Evolutionary conservation across 441 rosid species (phyloP).

Genomic region (Adansonia madagascariensis): DNA sequence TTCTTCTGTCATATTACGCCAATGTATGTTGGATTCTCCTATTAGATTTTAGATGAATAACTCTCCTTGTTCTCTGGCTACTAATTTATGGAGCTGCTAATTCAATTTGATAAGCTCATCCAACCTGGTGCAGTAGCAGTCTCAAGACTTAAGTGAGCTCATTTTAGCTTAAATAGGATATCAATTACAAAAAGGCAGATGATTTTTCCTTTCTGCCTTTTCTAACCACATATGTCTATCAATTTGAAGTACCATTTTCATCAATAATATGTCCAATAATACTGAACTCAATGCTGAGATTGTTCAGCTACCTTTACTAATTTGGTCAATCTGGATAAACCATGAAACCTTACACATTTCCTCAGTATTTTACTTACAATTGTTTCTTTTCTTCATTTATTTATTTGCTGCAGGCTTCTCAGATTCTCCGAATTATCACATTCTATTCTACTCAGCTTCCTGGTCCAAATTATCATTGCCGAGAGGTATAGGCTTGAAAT

Average conservation of each 20-base stretch:
- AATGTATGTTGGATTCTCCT: not conserved
- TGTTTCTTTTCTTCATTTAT: slow-evolving; percentile 3
- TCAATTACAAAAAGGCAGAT: not conserved
- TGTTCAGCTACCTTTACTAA: not conserved
- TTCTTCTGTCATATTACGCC: not conserved
- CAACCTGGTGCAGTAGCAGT: not conserved
- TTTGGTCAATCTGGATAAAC: not conserved
- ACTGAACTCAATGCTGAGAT: not conserved
- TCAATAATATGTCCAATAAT: not conserved
- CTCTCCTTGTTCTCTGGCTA: not conserved
- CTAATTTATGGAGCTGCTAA: not conserved
- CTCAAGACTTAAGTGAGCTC: not conserved
- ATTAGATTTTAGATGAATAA: not conserved
- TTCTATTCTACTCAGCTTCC: slow-evolving; percentile 99
- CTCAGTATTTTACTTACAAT: not conserved
- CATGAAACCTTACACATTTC: not conserved
- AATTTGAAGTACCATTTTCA: not conserved
- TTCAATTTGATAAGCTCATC: not conserved
- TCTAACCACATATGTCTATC: not conserved
- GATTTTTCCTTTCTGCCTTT: not conserved
- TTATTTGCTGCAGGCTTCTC: slow-evolving; percentile 66
- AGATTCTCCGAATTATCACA: slow-evolving; percentile 80
- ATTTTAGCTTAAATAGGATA: not conserved
- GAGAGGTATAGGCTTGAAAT: slow-evolving; percentile 62
- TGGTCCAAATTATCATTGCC: slow-evolving; percentile 98